These are phyloP conservation scores for Venustampulla echinocandica DNA, from an alignment of 495 filamentous ascomycete genomes.

Conservation along the genomic window DNA sequence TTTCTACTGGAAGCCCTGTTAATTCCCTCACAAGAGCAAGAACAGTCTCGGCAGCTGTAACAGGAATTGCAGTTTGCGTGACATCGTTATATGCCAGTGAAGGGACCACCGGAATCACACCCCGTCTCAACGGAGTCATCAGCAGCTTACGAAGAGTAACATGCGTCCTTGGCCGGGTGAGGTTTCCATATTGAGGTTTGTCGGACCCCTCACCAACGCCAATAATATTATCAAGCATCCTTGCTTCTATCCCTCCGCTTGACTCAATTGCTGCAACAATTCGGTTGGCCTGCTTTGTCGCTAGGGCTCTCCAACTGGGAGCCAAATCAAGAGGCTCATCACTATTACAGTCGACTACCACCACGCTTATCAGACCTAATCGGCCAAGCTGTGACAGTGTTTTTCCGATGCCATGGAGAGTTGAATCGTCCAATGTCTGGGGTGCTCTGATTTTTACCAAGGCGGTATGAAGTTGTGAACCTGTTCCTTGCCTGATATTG, in stretches of 20 bases:
- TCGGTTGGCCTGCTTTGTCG: slow-evolving; percentile 61
- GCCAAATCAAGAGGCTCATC: slow-evolving; percentile 18
- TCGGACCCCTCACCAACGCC: slow-evolving; percentile 25
- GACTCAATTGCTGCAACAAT: slow-evolving; percentile 63
- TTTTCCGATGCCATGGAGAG: slow-evolving; percentile 64
- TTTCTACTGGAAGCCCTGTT: slow-evolving; percentile 34
- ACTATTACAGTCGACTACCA: slow-evolving; percentile 66
- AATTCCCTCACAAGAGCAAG: slow-evolving; percentile 66
- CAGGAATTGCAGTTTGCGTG: slow-evolving; percentile 42
- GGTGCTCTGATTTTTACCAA: slow-evolving; percentile 76
- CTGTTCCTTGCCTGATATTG: slow-evolving; percentile 26
- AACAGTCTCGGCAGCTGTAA: slow-evolving; percentile 58
- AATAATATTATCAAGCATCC: slow-evolving; percentile 60
- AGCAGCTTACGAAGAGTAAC: slow-evolving; percentile 53
- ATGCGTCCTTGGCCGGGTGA: slow-evolving; percentile 14
- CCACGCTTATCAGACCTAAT: slow-evolving; percentile 70
- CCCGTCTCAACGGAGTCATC: slow-evolving; percentile 59
- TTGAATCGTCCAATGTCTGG: slow-evolving; percentile 56
- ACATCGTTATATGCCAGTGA: slow-evolving; percentile 58
- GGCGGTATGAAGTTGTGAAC: slow-evolving; percentile 63
- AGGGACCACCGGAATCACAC: slow-evolving; percentile 70
- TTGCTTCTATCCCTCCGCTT: slow-evolving; percentile 54
- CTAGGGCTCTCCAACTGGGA: slow-evolving; percentile 32
- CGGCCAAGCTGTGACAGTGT: slow-evolving; percentile 75
- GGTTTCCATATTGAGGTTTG: background rate